A percentile compares a stretch with the other conserved stretches of the same genome.
Evolutionary conservation across 768 basidiomycete genomes (phyloP).

Genomic region (Lentinula sp.): DNA sequence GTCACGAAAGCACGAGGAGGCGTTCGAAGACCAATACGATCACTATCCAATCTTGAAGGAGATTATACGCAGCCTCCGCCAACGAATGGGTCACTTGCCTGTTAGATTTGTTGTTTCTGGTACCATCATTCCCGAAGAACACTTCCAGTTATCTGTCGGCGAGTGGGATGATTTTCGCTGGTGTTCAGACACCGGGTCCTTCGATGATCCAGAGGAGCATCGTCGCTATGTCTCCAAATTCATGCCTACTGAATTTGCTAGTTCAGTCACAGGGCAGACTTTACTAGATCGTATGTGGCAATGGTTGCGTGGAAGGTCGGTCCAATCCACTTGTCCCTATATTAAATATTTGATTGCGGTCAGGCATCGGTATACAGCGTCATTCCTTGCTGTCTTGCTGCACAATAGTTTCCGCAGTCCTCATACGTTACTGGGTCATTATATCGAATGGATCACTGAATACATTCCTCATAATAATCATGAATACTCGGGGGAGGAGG

Average conservation of each 20-base stretch:
- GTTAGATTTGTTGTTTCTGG: slow-evolving; percentile 2
- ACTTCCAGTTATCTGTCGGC: not conserved
- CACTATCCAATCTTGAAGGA: slow-evolving; percentile 6
- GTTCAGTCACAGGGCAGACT: not conserved
- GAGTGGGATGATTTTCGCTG: slow-evolving; percentile 7
- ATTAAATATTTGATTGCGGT: too few relatives aligned
- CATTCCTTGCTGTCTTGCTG: not conserved
- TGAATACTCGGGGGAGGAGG: not conserved
- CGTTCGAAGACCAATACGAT: not conserved
- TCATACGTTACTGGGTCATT: not conserved
- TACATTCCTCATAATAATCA: not conserved
- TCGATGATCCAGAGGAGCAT: slow-evolving; percentile 2
- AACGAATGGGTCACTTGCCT: not conserved
- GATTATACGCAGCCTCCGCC: not conserved
- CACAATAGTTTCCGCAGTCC: not conserved
- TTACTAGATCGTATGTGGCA: slow-evolving; percentile 7
- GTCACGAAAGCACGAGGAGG: not conserved
- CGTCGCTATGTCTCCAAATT: slow-evolving; percentile 1
- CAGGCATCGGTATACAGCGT: not conserved
- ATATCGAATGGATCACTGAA: not conserved
- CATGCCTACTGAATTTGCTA: slow-evolving; percentile 1
- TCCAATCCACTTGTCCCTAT: not conserved
- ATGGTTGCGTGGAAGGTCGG: slow-evolving; percentile 11
- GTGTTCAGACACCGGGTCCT: slow-evolving; percentile 7
- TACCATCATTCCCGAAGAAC: not conserved